Evolutionary conservation across 192 early-diverging fungal species (phyloP), one percentile per base, ranked within the genome.

Genomic region (Coemansia sp.): DNA sequence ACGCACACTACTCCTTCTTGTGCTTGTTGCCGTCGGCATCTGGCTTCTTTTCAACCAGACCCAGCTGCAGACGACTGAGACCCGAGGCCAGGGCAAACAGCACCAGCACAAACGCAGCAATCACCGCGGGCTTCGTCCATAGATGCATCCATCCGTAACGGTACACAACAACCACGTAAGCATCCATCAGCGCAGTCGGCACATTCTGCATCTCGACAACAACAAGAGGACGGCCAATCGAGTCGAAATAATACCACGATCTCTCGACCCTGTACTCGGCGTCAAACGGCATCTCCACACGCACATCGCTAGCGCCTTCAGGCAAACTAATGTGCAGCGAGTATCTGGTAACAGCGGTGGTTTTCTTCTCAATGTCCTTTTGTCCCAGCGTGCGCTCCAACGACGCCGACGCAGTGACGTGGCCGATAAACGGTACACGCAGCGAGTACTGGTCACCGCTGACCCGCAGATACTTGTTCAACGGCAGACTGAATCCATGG

Each of bases 191-290:
- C 57, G 92, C 93, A 60, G 91, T 87, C 36, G 95, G 87, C 9
- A 98, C 75, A 63, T 94, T 94, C 37, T 67, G 68, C 43, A 89
- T 91, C 37, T 76, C 65, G 18, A 99, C 70, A 3, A 87, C 84
- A 5, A 98, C 76, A n/a, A 86, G 87, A 5, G 91, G 89, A 35
- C 95, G 91, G n/a, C 96, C 98, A 45, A 88, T 88, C 11, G 93
- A 90, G 86, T 99, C 98, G 61, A 99, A 87, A 77, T 95, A 94
- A 11, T 93, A 94, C 69, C 87, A 90, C 35, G 84, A 83, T 8
- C 83, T 88, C 20, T 65, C 66, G 45, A 90, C 33, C 66, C 64
- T 6, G 88, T 56, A n/a, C 39, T 11, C 39, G 9, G 67, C 41
- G 39, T 93, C 91, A 8, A 93, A 75, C n/a, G 71, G 59, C 51